These are phyloP conservation scores for Colletotrichum melonis DNA, from an alignment of 2,329 filamentous ascomycete genomes.

Conservation along the genomic window DNA sequence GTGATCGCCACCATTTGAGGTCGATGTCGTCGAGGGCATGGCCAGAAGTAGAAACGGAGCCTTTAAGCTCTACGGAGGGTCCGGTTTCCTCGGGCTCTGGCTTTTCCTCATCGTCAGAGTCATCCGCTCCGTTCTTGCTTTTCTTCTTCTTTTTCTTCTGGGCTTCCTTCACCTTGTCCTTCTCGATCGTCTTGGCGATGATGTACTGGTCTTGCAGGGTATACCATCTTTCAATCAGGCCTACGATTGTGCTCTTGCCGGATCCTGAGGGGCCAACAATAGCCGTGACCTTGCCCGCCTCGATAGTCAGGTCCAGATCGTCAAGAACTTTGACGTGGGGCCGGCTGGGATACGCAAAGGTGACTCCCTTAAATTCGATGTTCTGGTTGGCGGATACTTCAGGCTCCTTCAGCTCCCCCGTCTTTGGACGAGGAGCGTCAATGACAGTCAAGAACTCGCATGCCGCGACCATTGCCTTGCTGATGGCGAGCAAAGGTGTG, in stretches of 20 bases:
- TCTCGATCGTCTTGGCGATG: slow-evolving; percentile 62
- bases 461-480: slow-evolving; percentile 68
- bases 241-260: slow-evolving; percentile 81
- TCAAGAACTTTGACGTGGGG: slow-evolving; percentile 74
- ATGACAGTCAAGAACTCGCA: slow-evolving; percentile 69
- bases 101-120: slow-evolving; percentile 40
- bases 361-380: slow-evolving; percentile 69
- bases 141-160: slow-evolving; percentile 49
- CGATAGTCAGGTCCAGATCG: slow-evolving; percentile 66
- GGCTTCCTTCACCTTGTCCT: slow-evolving; percentile 56
- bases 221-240: slow-evolving; percentile 79
- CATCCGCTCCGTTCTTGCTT: slow-evolving; percentile 44
- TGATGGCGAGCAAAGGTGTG: slow-evolving; percentile 67
- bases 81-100: slow-evolving; percentile 48
- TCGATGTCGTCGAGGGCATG: slow-evolving; percentile 68
- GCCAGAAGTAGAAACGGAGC: slow-evolving; percentile 64
- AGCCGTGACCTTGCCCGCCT: slow-evolving; percentile 75
- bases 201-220: slow-evolving; percentile 65
- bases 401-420: slow-evolving; percentile 49
- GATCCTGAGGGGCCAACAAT: slow-evolving; percentile 80
- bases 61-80: slow-evolving; percentile 59
- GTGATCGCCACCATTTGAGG: slow-evolving; percentile 71
- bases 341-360: slow-evolving; percentile 79
- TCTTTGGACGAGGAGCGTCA: slow-evolving; percentile 55
- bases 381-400: slow-evolving; percentile 52